Evolutionary conservation across 768 basidiomycete species (phyloP), one percentile per base, ranked within the genome.

Genomic region (Mycena rebaudengoi): DNA sequence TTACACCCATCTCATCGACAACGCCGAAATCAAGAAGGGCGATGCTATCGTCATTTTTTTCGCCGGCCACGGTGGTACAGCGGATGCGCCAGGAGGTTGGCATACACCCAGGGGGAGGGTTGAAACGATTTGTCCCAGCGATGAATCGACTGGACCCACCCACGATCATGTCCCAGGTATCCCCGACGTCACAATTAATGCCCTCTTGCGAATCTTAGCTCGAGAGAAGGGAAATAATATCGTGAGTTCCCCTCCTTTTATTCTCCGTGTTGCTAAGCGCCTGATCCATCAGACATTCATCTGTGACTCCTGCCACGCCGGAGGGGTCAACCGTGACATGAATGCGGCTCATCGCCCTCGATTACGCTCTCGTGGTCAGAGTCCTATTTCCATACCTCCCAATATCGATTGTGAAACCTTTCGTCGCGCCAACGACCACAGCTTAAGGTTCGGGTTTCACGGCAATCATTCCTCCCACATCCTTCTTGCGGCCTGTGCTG

Each of bases 251-350:
- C 26, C 26, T n/a, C n/a, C 35, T 13, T 10, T 23, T 1, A 3
- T 28, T 30, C 5, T 33, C 16, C n/a, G 25, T 21, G 44, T 25
- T 41, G 5, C 7, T 5, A 21, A 23, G 11, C 4, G 49, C 30
- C 2, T 18, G 54, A 32, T n/a, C n/a, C n/a, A n/a, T 14, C 29
- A 55, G 54, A 55, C 30, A n/a, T 55, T 63, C 23, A 25, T 63
- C 6, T 63, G 45, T 32, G 62, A 63, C n/a, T 63, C 33, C 37
- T 63, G 62, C 54, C 55, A 63, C 37, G 46, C 62, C 10, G 62
- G 62, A 13, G 53, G 53, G 10, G 18, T 55, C 18, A 18, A 12
- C 18, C 62, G 54, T 7, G 52, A 62, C 12, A 49, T 46, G 2
- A 5, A 29, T 0, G 56, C n/a, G n/a, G n/a, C n/a, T n/a, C n/a